These are phyloP conservation scores for Ascochyta koolunga DNA, from an alignment of 2,329 filamentous ascomycete genomes.

Conservation along the genomic window DNA sequence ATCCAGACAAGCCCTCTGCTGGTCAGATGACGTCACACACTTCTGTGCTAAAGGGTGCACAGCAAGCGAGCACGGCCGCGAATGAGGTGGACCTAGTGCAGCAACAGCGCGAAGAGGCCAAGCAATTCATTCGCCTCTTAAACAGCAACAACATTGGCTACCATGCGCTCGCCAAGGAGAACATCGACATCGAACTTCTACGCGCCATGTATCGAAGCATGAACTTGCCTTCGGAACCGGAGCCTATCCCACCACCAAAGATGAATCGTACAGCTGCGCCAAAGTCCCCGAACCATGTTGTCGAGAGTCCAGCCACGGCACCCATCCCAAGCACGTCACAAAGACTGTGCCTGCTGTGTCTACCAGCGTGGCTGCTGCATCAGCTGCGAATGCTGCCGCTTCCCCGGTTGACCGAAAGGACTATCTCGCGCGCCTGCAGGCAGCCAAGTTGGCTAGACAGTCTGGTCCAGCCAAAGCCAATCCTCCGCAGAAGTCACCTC, in stretches of 20 bases:
- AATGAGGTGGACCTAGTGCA: slow-evolving; percentile 19
- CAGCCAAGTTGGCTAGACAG: slow-evolving; percentile 67
- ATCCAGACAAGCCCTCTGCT: slow-evolving; percentile 27
- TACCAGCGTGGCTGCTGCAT: slow-evolving; percentile 25
- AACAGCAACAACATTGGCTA: slow-evolving; percentile 71
- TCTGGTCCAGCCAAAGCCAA: slow-evolving; percentile 27
- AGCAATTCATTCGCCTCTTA: slow-evolving; percentile 48
- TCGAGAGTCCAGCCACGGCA: slow-evolving; percentile 2
- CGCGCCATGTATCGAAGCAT: slow-evolving; percentile 34
- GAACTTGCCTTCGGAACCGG: slow-evolving; percentile 37
- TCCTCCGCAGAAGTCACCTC: slow-evolving; percentile 29
- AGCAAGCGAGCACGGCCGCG: slow-evolving; percentile 2
- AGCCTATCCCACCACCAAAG: slow-evolving; percentile 31
- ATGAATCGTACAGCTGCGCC: slow-evolving; percentile 9
- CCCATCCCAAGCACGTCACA: slow-evolving; percentile 11
- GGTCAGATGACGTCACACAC: slow-evolving; percentile 16
- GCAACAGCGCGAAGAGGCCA: slow-evolving; percentile 41
- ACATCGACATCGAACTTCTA: slow-evolving; percentile 35
- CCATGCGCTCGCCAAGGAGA: slow-evolving; percentile 62
- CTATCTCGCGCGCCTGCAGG: slow-evolving; percentile 75
- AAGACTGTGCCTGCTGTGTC: slow-evolving; percentile 26
- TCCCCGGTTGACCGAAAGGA: slow-evolving; percentile 71
- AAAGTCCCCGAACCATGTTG: slow-evolving; percentile 4
- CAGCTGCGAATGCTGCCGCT: slow-evolving; percentile 41
- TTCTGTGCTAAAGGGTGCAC: slow-evolving; percentile 4